Conservation (phyloP, 2,329 filamentous ascomycete genomes). For the Berkeleyomyces rouxiae region DNA sequence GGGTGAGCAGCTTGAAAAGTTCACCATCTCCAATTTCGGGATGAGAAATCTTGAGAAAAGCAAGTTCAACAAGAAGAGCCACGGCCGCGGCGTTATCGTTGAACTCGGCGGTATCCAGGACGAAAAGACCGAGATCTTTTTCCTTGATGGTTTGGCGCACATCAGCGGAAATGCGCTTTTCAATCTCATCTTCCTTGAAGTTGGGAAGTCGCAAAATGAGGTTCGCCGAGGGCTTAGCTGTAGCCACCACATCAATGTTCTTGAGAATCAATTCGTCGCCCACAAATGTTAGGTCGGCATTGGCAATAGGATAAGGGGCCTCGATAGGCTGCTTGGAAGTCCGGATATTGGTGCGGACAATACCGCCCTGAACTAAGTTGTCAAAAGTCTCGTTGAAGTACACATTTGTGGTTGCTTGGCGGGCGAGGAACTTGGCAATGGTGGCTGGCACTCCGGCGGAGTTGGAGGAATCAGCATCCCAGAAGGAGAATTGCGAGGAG, state of each 20-base stretch:
- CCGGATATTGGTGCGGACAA: constrained; percentile 70
- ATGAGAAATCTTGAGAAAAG: constrained; percentile 65
- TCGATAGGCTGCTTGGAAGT: constrained; percentile 70
- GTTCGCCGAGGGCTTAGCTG: constrained; percentile 52
- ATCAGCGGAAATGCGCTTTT: constrained; percentile 61
- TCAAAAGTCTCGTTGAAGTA: constrained; percentile 45
- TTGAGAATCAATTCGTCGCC: constrained; percentile 66
- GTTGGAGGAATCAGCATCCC: constrained; percentile 66
- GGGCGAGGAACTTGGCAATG: constrained; percentile 45
- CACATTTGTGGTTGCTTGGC: constrained; percentile 50
- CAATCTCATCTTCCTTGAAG: constrained; percentile 73
- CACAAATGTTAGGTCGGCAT: constrained; percentile 65
- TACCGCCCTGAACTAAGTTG: constrained; percentile 57
- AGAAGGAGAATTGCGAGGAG: constrained; percentile 68
- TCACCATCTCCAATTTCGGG: constrained; percentile 46
- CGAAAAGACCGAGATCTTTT: constrained; percentile 53
- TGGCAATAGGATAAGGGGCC: constrained; percentile 62
- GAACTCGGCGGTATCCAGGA: constrained; percentile 56
- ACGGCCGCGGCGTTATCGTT: constrained; percentile 44
- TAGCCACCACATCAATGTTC: constrained; percentile 56
- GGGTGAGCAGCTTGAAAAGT: constrained; percentile 46
- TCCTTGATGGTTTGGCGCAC: constrained; percentile 56
- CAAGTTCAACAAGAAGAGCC: constrained; percentile 56
- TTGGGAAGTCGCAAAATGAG: constrained; percentile 61
- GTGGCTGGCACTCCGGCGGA: constrained; percentile 47